Conservation (phyloP, 768 basidiomycete genomes). For the Arthromyces matolae region DNA sequence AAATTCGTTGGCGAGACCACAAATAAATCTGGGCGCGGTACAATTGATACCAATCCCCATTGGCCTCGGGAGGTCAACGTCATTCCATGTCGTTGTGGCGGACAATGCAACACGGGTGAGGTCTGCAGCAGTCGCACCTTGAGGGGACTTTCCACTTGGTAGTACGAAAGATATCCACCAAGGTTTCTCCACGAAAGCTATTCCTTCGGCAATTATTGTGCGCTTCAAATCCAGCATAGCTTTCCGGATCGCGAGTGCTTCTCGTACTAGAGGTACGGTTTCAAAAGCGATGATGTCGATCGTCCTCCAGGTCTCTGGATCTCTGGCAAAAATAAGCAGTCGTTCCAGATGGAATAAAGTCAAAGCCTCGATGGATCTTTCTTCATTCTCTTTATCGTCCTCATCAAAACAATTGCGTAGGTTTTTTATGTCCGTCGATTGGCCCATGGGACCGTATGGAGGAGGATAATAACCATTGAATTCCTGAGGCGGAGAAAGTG, state of each 20-base stretch:
- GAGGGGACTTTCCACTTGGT: constrained; percentile 46
- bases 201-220: constrained; percentile 10
- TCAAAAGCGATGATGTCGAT: constrained; percentile 74
- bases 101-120: constrained; percentile 41
- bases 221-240: constrained; percentile 46
- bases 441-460: constrained; percentile 61
- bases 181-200: constrained; percentile 36
- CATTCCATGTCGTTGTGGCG: constrained; percentile 3
- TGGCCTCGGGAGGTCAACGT: constrained; percentile 29
- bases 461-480: constrained; percentile 75
- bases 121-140: constrained; percentile 34
- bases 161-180: constrained; percentile 78
- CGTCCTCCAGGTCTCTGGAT: constrained; percentile 46
- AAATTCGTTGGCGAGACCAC: constrained; percentile 36
- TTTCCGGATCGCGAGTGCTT: constrained; percentile 59
- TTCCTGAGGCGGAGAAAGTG: constrained; percentile 62
- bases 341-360: constrained; percentile 61
- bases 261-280: constrained; percentile 66
- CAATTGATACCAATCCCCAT: constrained; percentile 75
- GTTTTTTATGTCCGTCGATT: constrained; percentile 23
- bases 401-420: constrained; percentile 43
- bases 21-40: constrained; percentile 46
- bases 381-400: constrained; percentile 25
- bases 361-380: constrained; percentile 47
- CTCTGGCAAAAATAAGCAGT: constrained; percentile 47